These are phyloP conservation scores for Cladobotryum mycophilum DNA, from an alignment of 2,329 filamentous ascomycete genomes.

Conservation along the genomic window DNA sequence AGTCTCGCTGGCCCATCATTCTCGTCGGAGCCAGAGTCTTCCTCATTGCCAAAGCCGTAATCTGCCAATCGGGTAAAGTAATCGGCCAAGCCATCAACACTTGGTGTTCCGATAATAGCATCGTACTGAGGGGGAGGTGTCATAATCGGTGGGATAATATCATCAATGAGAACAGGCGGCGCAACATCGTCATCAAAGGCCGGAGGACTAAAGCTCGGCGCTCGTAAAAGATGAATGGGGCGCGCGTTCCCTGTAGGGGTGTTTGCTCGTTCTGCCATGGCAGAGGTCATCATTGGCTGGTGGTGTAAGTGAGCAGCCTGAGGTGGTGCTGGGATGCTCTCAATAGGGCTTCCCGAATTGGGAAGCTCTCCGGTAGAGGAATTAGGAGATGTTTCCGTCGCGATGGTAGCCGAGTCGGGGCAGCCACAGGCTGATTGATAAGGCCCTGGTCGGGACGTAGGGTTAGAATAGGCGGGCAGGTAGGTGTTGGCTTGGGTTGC, in stretches of 20 bases:
- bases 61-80: constrained; percentile 79
- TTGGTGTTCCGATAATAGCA: constrained; percentile 62
- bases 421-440: constrained; percentile 47
- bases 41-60: constrained; percentile 47
- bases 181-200: constrained; percentile 69
- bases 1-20: constrained; percentile 42
- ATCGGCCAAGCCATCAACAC: constrained; percentile 68
- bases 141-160: constrained; percentile 36
- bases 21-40: constrained; percentile 36
- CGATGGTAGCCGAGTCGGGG: constrained; percentile 42
- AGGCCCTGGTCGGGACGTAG: constrained; percentile 42
- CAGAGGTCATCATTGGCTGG: constrained; percentile 27
- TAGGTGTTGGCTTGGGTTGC: constrained; percentile 87
- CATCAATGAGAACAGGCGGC: constrained; percentile 26
- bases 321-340: constrained; percentile 41
- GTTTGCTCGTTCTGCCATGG: constrained; percentile 8
- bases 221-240: constrained; percentile 77
- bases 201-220: constrained; percentile 82
- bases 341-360: constrained; percentile 28
- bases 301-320: constrained; percentile 49
- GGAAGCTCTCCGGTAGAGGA: constrained; percentile 50
- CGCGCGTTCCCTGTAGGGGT: constrained; percentile 29
- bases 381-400: constrained; percentile 61
- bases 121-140: constrained; percentile 86
- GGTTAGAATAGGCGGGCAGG: constrained; percentile 66